These are phyloP conservation scores for Russula griseocarnosa DNA, from an alignment of 768 basidiomycete genomes.

Conservation along the genomic window DNA sequence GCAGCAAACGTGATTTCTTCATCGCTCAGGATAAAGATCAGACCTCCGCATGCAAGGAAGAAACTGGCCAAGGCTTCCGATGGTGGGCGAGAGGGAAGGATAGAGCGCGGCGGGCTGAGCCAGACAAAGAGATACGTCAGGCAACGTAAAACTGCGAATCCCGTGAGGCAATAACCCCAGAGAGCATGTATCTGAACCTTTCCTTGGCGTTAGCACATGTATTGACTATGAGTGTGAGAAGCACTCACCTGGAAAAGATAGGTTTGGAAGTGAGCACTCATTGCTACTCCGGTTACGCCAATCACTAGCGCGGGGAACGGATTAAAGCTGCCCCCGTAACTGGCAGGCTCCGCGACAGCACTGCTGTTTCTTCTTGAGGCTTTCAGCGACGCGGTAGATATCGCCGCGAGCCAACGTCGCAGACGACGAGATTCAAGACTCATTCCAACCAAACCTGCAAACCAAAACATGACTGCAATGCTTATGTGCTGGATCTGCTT, in stretches of 20 bases:
- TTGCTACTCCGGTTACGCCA: conserved; percentile 89
- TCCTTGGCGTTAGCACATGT: not conserved
- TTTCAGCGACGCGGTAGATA: conserved; percentile 39
- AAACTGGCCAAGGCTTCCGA: conserved; percentile 89
- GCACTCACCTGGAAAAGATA: conserved; percentile 76
- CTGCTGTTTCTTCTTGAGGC: conserved; percentile 35
- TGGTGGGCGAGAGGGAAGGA: conserved; percentile 88
- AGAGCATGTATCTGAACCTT: conserved; percentile 85
- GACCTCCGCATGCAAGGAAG: conserved; percentile 81
- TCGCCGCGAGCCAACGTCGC: conserved; percentile 68
- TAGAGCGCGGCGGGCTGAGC: conserved; percentile 75
- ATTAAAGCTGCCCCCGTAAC: conserved; percentile 77
- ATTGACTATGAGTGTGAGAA: not conserved
- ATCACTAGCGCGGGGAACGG: conserved; percentile 92
- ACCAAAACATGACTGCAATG: conserved; percentile 97
- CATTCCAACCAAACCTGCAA: conserved; percentile 86
- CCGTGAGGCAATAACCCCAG: conserved; percentile 86
- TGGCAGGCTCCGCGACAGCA: conserved; percentile 60
- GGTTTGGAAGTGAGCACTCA: conserved; percentile 87
- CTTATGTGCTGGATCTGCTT: conserved; percentile 93
- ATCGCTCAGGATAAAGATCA: conserved; percentile 85
- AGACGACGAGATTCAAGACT: conserved; percentile 76
- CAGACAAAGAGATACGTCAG: conserved; percentile 94
- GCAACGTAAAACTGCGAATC: conserved; percentile 73
- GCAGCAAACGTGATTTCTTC: conserved; percentile 89